Evolutionary conservation across 2,329 filamentous ascomycete genomes (phyloP).

Genomic region (Xylariaceae sp.): DNA sequence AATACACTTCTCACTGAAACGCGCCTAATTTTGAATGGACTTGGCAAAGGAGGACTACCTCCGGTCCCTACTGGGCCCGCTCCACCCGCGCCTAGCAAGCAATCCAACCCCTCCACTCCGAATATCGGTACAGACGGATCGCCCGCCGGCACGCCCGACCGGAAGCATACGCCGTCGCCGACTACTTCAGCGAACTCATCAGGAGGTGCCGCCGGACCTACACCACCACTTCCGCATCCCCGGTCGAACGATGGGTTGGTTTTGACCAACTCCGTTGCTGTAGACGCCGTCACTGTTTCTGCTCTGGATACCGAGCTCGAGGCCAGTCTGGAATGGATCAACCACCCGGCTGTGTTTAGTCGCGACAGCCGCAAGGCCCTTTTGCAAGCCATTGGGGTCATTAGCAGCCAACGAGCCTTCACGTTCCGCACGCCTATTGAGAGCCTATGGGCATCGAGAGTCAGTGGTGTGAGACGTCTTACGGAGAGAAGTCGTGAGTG

Average conservation of each 20-base stretch:
- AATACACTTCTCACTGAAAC: conserved; percentile 91
- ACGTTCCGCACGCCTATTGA: conserved; percentile 90
- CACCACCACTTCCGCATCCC: conserved; percentile 41
- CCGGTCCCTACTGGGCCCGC: conserved; percentile 50
- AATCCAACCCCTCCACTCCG: conserved; percentile 45
- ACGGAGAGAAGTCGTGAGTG: conserved; percentile 84
- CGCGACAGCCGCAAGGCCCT: conserved; percentile 93
- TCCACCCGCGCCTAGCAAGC: conserved; percentile 29
- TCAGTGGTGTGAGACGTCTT: conserved; percentile 72
- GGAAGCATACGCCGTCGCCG: conserved; percentile 52
- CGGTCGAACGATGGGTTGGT: conserved; percentile 54
- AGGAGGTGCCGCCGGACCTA: conserved; percentile 34
- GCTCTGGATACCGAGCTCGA: conserved; percentile 90
- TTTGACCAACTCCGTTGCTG: conserved; percentile 58
- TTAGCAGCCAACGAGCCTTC: conserved; percentile 87
- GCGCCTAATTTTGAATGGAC: conserved; percentile 86
- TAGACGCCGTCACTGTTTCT: conserved; percentile 73
- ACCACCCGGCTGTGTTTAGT: conserved; percentile 89
- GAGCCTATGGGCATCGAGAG: conserved; percentile 78
- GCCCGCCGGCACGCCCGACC: conserved; percentile 45
- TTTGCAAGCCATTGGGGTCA: conserved; percentile 91
- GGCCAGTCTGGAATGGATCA: conserved; percentile 92
- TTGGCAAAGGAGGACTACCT: conserved; percentile 90
- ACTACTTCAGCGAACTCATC: conserved; percentile 45
- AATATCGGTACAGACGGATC: conserved; percentile 42